A percentile compares a stretch with the other conserved stretches of the same genome.
These are phyloP conservation scores for Echeveria elegans DNA, from an alignment of 164 flowering plant species.

Conservation along the genomic window DNA sequence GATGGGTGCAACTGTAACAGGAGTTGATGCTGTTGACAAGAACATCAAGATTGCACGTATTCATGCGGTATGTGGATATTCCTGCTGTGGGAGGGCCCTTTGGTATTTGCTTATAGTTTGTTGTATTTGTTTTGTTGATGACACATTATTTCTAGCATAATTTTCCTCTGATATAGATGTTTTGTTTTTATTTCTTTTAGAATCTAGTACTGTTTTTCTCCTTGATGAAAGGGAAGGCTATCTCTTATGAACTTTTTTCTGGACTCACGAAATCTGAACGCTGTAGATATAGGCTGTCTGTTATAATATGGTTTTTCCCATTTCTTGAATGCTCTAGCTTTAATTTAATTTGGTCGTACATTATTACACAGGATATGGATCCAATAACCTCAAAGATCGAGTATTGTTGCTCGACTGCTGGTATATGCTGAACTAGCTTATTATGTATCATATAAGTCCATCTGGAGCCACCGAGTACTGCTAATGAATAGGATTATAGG, in stretches of 20 bases:
- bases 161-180: background rate
- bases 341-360: background rate
- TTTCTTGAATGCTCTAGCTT: background rate
- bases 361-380: constrained; percentile 57
- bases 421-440: constrained; percentile 31
- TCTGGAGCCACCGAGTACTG: background rate
- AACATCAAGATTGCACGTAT: constrained; percentile 79
- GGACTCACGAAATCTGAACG: background rate
- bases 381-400: constrained; percentile 73
- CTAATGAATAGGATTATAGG: too few relatives aligned
- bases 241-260: background rate
- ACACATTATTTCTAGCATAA: background rate
- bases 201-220: background rate
- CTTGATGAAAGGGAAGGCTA: background rate
- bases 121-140: background rate
- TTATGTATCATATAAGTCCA: constrained; percentile 4
- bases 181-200: background rate
- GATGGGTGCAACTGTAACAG: constrained; percentile 92
- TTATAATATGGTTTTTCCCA: background rate
- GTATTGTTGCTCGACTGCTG: constrained; percentile 89
- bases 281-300: background rate
- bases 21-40: constrained; percentile 91
- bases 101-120: background rate
- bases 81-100: background rate
- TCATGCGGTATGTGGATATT: constrained; percentile 63